Evolutionary conservation across 257 asterid species (phyloP), one percentile per base, ranked within the genome.

Genomic region (Ilex asprella): DNA sequence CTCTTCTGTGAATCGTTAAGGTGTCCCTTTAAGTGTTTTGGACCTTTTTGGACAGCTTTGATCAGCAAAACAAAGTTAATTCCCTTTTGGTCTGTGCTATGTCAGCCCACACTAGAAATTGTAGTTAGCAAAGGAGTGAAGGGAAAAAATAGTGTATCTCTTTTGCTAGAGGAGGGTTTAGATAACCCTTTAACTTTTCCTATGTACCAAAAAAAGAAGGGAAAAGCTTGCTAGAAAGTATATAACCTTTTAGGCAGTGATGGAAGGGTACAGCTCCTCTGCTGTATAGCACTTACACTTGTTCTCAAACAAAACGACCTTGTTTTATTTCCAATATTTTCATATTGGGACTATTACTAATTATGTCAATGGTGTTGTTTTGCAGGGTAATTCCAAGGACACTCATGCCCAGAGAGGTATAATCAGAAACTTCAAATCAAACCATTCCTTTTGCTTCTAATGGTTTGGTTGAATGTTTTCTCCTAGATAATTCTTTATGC

Each of bases 371-470:
- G 61, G 13, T 63, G 30, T 14, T 57, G 12, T 35, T n/a, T 61
- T 81, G 83, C 92, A 91, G 98, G 59, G 86, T 91, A 62, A 91
- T 91, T 56, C 98, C 98, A 5, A 86, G 85, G 73, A 84, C 96
- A 39, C 94, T 91, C 56, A 91, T 88, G 98, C 96, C 96, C 2
- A 67, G 82, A 67, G 98, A 91, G 98, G 98, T 91, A 81, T 7
- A 10, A 29, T 14, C 7, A 57, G 31, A 21, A 66, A 58, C 31
- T 59, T 49, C 5, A 46, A 46, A 46, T 46, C 52, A 2, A 10
- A 10, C 10, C n/a, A 3, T 46, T 2, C 52, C n/a, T 10, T 10
- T 2, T 46, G 11, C 4, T 46, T 46, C 27, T 21, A 1, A 0
- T 21, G 27, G 27, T 21, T 21, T 21, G 27, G 27, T 21, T 21